Evolutionary conservation across 2,329 filamentous ascomycete genomes (phyloP).

Genomic region (Magnaporthiopsis rhizophila): DNA sequence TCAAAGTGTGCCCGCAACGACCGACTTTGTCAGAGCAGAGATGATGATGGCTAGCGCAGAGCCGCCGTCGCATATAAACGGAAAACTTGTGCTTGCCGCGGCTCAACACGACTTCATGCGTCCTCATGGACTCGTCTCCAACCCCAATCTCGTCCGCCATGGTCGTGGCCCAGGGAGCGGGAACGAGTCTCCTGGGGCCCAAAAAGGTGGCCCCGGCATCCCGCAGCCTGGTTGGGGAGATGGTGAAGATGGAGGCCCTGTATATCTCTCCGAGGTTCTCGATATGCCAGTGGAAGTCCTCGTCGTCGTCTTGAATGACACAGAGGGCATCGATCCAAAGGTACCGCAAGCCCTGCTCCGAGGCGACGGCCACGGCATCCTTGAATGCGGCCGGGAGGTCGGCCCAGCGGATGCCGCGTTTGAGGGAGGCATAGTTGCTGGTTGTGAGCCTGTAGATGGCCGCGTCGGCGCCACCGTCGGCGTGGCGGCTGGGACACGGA

Average conservation of each 20-base stretch:
- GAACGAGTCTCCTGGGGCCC: conserved; percentile 1
- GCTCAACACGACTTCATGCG: conserved; percentile 4
- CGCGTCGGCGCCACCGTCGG: neutral
- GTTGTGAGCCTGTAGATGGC: conserved; percentile 1
- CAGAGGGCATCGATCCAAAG: conserved; percentile 10
- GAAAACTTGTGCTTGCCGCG: neutral
- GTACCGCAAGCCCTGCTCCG: conserved; percentile 5
- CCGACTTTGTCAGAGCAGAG: neutral
- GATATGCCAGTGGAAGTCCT: conserved; percentile 12
- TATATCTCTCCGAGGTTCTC: conserved; percentile 1
- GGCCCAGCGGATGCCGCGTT: conserved; percentile 2
- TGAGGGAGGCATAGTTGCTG: neutral
- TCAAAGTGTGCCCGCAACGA: neutral
- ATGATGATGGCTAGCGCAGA: neutral
- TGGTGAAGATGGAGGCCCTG: neutral
- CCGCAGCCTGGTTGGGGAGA: conserved; percentile 2
- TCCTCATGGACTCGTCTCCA: conserved; percentile 1
- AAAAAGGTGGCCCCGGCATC: conserved; percentile 1
- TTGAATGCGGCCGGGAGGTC: conserved; percentile 7
- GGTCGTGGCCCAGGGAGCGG: neutral
- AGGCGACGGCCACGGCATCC: conserved; percentile 7
- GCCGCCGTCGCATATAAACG: conserved; percentile 5
- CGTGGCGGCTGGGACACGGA: neutral
- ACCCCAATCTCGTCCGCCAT: neutral
- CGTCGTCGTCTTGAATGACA: conserved; percentile 10